Conservation (phyloP, 768 basidiomycete species). For the Rhodosporidiobolus odoratus region DNA sequence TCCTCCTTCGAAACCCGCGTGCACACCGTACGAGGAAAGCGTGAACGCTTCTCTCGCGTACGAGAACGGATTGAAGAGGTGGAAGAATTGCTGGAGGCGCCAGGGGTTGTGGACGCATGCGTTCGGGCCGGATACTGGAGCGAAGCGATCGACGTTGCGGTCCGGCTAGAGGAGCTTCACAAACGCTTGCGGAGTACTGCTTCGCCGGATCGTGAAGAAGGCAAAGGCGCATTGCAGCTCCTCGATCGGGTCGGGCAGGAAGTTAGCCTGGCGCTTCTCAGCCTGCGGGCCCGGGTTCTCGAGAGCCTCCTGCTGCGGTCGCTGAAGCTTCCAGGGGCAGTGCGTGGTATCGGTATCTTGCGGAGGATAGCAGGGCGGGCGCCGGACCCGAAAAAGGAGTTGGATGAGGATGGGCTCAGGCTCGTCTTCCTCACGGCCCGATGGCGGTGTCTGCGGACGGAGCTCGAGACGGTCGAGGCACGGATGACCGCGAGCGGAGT, state of each 20-base stretch:
- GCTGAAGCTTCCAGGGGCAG: constrained; percentile 42
- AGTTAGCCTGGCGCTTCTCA: constrained; percentile 28
- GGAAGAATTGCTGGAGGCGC: constrained; percentile 82
- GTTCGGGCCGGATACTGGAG: constrained; percentile 86
- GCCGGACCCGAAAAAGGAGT: not conserved
- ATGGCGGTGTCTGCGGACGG: constrained; percentile 38
- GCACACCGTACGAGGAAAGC: constrained; percentile 11
- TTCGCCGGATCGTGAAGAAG: not conserved
- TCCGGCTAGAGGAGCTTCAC: constrained; percentile 25
- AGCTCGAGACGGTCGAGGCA: constrained; percentile 30
- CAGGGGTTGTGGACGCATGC: constrained; percentile 84
- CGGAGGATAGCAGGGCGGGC: constrained; percentile 27
- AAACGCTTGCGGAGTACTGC: not conserved
- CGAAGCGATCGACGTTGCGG: constrained; percentile 79
- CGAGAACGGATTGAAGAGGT: constrained; percentile 91
- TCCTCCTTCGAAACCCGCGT: constrained; percentile 18
- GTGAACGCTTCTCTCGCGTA: constrained; percentile 55
- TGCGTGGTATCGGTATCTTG: constrained; percentile 36
- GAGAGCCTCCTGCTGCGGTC: constrained; percentile 33
- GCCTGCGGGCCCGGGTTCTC: constrained; percentile 33
- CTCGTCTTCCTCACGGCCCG: constrained; percentile 39
- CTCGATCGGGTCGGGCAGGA: constrained; percentile 34
- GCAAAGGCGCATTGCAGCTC: constrained; percentile 9
- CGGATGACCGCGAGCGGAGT: constrained; percentile 34
- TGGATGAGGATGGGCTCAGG: constrained; percentile 39